phyloP scores from a whole-genome alignment of 2,329 filamentous ascomycete genomes.

The Fusarium dimerum region DNA sequence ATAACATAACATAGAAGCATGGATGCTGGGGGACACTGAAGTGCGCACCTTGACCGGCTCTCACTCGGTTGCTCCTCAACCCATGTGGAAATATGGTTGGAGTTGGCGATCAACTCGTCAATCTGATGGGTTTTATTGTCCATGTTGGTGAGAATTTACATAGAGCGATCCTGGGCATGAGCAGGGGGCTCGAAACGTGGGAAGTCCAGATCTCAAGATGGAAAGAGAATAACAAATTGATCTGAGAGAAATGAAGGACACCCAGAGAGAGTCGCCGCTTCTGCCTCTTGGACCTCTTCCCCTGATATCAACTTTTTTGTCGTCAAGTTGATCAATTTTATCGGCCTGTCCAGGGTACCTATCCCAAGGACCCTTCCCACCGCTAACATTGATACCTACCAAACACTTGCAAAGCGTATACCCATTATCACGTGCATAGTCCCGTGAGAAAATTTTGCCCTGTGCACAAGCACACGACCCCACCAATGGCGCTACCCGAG shows the following conservation, averaged over 20 bases:
- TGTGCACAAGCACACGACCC: constrained; percentile 18
- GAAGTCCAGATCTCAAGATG: constrained; percentile 2
- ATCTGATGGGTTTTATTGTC: constrained; percentile 28
- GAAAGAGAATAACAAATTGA: neutral
- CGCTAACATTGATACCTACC: no score
- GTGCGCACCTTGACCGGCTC: constrained; percentile 39
- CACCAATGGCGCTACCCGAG: constrained; percentile 16
- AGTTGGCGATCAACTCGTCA: constrained; percentile 38
- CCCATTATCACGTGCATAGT: constrained; percentile 30
- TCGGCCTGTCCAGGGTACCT: neutral
- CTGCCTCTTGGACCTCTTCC: no score
- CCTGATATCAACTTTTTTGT: no score
- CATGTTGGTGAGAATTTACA: constrained; percentile 15
- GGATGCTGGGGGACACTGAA: neutral
- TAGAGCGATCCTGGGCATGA: neutral
- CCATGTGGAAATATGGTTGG: constrained; percentile 42
- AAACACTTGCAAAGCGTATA: neutral
- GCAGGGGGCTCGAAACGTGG: neutral
- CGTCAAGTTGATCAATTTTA: neutral
- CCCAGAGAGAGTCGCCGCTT: no score
- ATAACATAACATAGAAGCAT: constrained; percentile 7
- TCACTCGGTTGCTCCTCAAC: constrained; percentile 41
- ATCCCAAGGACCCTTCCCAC: neutral
- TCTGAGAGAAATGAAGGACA: neutral
- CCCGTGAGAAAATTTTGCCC: constrained; percentile 41